A percentile compares a stretch with the other conserved stretches of the same genome.
phyloP scores from a whole-genome alignment of 2,329 filamentous ascomycete species.

The Hypoxylon sp. region DNA sequence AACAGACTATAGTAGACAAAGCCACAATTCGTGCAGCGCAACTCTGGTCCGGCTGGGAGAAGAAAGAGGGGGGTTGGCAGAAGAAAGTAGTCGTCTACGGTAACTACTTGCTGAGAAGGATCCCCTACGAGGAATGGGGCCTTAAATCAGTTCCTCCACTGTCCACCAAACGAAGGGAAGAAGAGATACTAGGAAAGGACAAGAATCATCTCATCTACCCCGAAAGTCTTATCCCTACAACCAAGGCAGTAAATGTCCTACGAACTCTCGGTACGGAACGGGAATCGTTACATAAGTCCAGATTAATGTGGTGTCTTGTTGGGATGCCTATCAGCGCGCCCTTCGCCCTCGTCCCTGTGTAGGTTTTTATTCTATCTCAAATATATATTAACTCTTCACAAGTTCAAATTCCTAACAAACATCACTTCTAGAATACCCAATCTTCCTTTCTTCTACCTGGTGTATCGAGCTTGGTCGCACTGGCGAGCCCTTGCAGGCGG shows the following conservation, averaged over 20 bases:
- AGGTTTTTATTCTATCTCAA: slow-evolving; percentile 58
- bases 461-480: slow-evolving; percentile 92
- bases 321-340: slow-evolving; percentile 88
- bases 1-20: slow-evolving; percentile 75
- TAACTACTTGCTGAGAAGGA: slow-evolving; percentile 86
- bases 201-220: slow-evolving; percentile 85
- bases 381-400: not conserved
- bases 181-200: slow-evolving; percentile 73
- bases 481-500: slow-evolving; percentile 89
- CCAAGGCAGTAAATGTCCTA: slow-evolving; percentile 76
- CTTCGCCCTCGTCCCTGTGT: slow-evolving; percentile 88
- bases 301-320: slow-evolving; percentile 84
- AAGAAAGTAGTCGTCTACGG: slow-evolving; percentile 87
- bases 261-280: slow-evolving; percentile 82
- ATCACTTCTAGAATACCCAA: slow-evolving; percentile 79
- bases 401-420: slow-evolving; percentile 37
- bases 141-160: slow-evolving; percentile 93
- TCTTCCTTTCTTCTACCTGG: slow-evolving; percentile 95
- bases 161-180: slow-evolving; percentile 74
- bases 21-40: slow-evolving; percentile 78
- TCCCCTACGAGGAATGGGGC: slow-evolving; percentile 98
- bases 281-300: slow-evolving; percentile 81
- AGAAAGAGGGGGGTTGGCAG: slow-evolving; percentile 88
- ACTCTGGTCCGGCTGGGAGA: slow-evolving; percentile 90
- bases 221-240: slow-evolving; percentile 74